Base-by-base conservation (phyloP, 176 grass and related monocot species). In the Carex pumila region DNA sequence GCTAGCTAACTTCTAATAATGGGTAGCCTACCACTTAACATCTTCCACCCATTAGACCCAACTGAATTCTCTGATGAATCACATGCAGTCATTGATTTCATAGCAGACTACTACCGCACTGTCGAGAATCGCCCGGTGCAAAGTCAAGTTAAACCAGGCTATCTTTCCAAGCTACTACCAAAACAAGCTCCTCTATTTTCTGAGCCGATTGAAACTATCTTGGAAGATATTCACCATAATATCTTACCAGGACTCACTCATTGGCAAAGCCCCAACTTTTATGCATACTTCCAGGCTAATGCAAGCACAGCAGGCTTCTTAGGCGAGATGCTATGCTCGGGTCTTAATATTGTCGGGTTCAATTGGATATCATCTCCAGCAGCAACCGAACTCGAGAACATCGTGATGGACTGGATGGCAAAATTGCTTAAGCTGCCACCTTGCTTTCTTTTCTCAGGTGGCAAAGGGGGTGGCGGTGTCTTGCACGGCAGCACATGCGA, bases 281-380 rank as follows among this genome's bases (percentile, higher is more conserved):
- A 78, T 79, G 91, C 91, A 0, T 91, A 97, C 49, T 93, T 93
- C 68, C 91, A 83, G 39, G 83, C 87, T 30, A 93, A 90, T 52
- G 92, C 85, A 13, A 97, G 94, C 85, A 97, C 87, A 4, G 94
- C 91, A 43, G 94, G 94, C 15, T 97, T 97, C 81, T 77, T 97
- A 12, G 94, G 91, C 13, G 89, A 97, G 85, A 97, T 97, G 91
- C 85, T 97, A 29, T 88, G 89, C 85, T 62, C 94, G 15, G 89
- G 87, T 12, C 89, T 91, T 71, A 93, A 91, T 55, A 83, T 97
- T 15, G 91, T 93, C 2, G 91, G 94, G 11, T 91, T 93, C 87
- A 97, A 78, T 68, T 93, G 94, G 94, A 95, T 95, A 83, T 85
- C 93, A 53, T 96, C 91, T 53, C 91, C 93, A n/a, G 91, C 90